Conservation (phyloP, 2,329 filamentous ascomycete genomes). For the Diaporthe aspalathi region DNA sequence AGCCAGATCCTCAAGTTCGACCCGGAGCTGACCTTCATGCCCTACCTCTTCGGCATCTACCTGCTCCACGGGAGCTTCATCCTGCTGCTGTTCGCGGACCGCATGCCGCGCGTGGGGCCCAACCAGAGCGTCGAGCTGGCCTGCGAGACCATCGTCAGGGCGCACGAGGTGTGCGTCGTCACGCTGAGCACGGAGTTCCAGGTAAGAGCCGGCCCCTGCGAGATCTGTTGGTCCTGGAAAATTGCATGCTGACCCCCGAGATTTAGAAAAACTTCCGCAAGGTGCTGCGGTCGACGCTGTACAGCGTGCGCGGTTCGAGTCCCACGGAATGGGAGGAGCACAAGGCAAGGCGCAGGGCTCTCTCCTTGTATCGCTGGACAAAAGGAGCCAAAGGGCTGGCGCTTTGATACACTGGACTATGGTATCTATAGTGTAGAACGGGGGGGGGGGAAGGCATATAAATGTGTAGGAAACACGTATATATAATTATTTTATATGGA, state of each 20-base stretch:
- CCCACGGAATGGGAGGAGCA: constrained; percentile 56
- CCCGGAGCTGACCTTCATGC: constrained; percentile 63
- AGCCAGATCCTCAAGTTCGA: constrained; percentile 59
- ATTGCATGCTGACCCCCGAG: neutral
- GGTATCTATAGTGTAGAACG: neutral
- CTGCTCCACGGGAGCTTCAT: constrained; percentile 63
- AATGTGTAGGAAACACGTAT: no score
- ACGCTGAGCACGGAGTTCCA: constrained; percentile 63
- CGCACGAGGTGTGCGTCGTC: constrained; percentile 62
- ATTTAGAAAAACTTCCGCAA: constrained; percentile 64
- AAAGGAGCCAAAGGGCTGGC: constrained; percentile 51
- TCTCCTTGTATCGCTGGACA: constrained; percentile 66
- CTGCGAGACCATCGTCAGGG: constrained; percentile 62
- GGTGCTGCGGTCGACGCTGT: constrained; percentile 61
- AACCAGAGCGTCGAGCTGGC: constrained; percentile 59
- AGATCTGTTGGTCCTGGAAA: no score
- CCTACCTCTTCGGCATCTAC: constrained; percentile 64
- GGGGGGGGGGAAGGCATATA: neutral
- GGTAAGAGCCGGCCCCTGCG: constrained; percentile 43
- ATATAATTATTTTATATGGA: neutral
- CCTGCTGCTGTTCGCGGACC: constrained; percentile 60
- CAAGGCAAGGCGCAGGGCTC: constrained; percentile 58
- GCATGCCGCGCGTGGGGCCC: constrained; percentile 59
- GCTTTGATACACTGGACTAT: constrained; percentile 40
- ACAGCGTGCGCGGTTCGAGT: constrained; percentile 56